Base-by-base conservation (phyloP, 495 filamentous ascomycete genomes). In the Penicillium psychrofluorescens region DNA sequence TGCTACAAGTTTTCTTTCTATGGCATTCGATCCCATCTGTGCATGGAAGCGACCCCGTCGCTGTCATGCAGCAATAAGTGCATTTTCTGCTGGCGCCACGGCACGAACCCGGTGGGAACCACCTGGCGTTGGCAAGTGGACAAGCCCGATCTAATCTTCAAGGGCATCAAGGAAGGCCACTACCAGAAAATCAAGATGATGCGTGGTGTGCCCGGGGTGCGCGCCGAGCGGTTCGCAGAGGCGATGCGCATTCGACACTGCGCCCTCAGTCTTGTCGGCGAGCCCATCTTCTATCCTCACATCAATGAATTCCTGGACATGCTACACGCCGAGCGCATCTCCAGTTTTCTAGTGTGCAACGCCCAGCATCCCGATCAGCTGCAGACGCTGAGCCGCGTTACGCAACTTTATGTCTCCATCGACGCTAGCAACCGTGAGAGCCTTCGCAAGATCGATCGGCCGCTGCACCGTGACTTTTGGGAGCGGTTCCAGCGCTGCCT, bases 1-100 rank as follows among this genome's bases (percentile, higher is more conserved):
- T 97, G 91, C 72, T 97, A 97, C 75, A 97, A 97, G 61, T 95
- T 75, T 62, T 90, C 85, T 7, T 95, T 97, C 68, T 97, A 97
- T 63, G 91, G 90, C 48, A 97, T 97, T 58, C 77, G 81, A 44
- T 95, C 90, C 1, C 91, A 97, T 54, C 81, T 92, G 35, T 97
- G 91, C 69, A 97, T 97, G 91, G 91, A 97, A 66, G 87, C 90
- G 4, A 97, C 91, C 0, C 91, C 91, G 0, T 95, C 90, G 1
- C 78, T 97, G 12, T 94, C 88, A 11, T 97, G 91, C 75, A 90
- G 85, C 53, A 97, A 97, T 64, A 97, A 97, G 61, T 97, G 91
- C 66, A 86, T 97, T 57, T 97, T 97, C 68, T 97, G 91, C 75
- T 97, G 91, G 91, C 83, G 91, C 10, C 91, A 96, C 58, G 91